A percentile compares a stretch with the other conserved stretches of the same genome.
These are phyloP conservation scores for Ramichloridium luteum DNA, from an alignment of 2,329 filamentous ascomycete species.

Conservation along the genomic window DNA sequence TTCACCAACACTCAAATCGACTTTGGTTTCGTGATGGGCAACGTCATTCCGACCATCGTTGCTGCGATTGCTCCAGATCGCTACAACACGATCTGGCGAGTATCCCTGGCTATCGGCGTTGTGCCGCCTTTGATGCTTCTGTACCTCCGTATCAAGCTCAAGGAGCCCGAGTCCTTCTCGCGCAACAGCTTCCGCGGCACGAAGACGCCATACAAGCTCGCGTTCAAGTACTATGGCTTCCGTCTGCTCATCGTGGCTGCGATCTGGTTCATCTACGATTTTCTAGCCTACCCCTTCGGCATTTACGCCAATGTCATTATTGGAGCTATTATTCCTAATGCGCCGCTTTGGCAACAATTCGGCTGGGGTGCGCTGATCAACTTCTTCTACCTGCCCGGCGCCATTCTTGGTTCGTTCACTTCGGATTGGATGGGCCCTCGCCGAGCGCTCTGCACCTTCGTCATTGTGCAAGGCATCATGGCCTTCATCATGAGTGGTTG, in stretches of 20 bases:
- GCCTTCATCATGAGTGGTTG: slow-evolving; percentile 82
- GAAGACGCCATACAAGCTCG: slow-evolving; percentile 41
- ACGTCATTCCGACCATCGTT: slow-evolving; percentile 60
- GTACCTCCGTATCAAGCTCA: slow-evolving; percentile 56
- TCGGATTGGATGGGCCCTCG: slow-evolving; percentile 71
- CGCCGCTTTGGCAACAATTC: slow-evolving; percentile 62
- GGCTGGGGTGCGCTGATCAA: slow-evolving; percentile 86
- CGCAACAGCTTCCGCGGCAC: slow-evolving; percentile 51
- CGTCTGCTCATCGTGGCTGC: slow-evolving; percentile 56
- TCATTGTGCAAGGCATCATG: slow-evolving; percentile 59
- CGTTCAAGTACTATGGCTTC: slow-evolving; percentile 57
- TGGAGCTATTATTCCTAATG: slow-evolving; percentile 45
- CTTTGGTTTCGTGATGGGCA: slow-evolving; percentile 67
- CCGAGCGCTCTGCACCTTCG: slow-evolving; percentile 58
- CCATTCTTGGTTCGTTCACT: slow-evolving; percentile 61
- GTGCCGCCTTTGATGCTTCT: slow-evolving; percentile 65
- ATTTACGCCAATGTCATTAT: slow-evolving; percentile 75
- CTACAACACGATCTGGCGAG: slow-evolving; percentile 66
- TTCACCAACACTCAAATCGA: slow-evolving; percentile 87
- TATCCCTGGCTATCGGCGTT: slow-evolving; percentile 64
- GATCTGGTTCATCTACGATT: slow-evolving; percentile 76
- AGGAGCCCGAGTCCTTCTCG: slow-evolving; percentile 68
- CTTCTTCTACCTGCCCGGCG: slow-evolving; percentile 77
- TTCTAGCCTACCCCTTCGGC: slow-evolving; percentile 71
- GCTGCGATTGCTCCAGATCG: slow-evolving; percentile 34